Evolutionary conservation across 1,284 basidiomycete species (phyloP).

Genomic region (Austroboletus novae-zelandiae): DNA sequence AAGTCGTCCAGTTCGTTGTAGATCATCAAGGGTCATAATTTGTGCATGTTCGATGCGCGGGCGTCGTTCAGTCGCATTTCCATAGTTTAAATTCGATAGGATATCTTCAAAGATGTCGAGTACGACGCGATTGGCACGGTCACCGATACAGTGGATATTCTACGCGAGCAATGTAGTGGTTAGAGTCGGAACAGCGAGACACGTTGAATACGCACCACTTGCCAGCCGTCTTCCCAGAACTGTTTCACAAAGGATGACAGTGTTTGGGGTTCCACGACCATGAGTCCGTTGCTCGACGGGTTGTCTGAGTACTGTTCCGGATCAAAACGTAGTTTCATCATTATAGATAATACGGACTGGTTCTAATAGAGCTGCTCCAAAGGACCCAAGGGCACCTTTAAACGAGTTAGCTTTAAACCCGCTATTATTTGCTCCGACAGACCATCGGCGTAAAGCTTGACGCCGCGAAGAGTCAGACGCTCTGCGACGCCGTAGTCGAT

Average conservation of each 20-base stretch:
- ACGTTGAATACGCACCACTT: conserved; percentile 54
- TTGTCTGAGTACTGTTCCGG: conserved; percentile 68
- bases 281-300: conserved; percentile 65
- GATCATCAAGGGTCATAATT: conserved; percentile 71
- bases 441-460: conserved; percentile 86
- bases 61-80: conserved; percentile 48
- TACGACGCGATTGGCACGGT: conserved; percentile 80
- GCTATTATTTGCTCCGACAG: conserved; percentile 1
- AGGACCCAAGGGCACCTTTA: conserved; percentile 82
- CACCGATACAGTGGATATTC: conserved; percentile 92
- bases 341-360: conserved; percentile 39
- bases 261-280: conserved; percentile 55
- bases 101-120: conserved; percentile 76
- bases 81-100: conserved; percentile 26
- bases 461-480: conserved; percentile 67
- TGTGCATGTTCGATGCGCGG: conserved; percentile 91
- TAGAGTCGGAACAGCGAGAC: not conserved
- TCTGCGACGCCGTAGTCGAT: conserved; percentile 59
- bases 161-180: conserved; percentile 27
- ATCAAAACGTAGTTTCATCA: conserved; percentile 2
- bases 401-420: conserved; percentile 5
- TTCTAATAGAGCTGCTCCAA: conserved; percentile 85
- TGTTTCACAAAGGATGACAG: conserved; percentile 56
- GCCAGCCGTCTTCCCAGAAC: conserved; percentile 69
- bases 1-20: conserved; percentile 66